A percentile compares a stretch with the other conserved stretches of the same genome.
Conservation (phyloP, 495 filamentous ascomycete species). For the Mycothermus thermophilus region DNA sequence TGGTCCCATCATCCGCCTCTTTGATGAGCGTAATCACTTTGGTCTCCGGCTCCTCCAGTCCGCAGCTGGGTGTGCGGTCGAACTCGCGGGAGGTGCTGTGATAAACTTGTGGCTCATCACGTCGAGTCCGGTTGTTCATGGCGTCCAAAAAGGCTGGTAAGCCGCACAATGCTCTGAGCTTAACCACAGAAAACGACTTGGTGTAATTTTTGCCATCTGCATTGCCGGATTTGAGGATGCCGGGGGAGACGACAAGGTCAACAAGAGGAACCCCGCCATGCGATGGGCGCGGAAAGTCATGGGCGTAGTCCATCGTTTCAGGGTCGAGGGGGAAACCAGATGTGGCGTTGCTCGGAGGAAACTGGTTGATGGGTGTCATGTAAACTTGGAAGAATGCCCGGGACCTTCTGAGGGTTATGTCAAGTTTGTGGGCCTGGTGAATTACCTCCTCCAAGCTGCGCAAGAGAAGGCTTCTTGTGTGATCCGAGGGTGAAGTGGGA, state of each 20-base stretch:
- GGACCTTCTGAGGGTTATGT: slow-evolving; percentile 5
- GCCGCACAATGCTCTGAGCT: slow-evolving; percentile 3
- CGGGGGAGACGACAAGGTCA: slow-evolving; percentile 4
- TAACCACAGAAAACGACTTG: slow-evolving; percentile 3
- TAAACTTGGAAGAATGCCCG: slow-evolving; percentile 5
- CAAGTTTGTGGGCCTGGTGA: not conserved
- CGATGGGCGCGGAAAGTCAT: not conserved
- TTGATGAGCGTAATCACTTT: too few relatives aligned
- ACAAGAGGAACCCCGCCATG: not conserved
- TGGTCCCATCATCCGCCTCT: too few relatives aligned
- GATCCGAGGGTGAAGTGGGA: too few relatives aligned
- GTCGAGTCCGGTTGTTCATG: not conserved
- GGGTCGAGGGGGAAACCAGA: slow-evolving; percentile 1
- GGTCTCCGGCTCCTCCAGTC: too few relatives aligned
- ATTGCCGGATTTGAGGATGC: slow-evolving; percentile 8
- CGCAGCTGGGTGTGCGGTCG: too few relatives aligned
- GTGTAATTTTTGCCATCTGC: slow-evolving; percentile 4
- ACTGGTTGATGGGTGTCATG: not conserved
- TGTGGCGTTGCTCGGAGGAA: not conserved
- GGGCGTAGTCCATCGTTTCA: slow-evolving; percentile 1
- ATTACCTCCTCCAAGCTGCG: too few relatives aligned
- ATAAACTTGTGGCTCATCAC: too few relatives aligned
- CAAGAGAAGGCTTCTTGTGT: too few relatives aligned
- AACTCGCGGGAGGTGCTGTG: too few relatives aligned
- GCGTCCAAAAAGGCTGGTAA: not conserved